phyloP scores from a whole-genome alignment of 306 rosid genomes.

The Lupinus albus region DNA sequence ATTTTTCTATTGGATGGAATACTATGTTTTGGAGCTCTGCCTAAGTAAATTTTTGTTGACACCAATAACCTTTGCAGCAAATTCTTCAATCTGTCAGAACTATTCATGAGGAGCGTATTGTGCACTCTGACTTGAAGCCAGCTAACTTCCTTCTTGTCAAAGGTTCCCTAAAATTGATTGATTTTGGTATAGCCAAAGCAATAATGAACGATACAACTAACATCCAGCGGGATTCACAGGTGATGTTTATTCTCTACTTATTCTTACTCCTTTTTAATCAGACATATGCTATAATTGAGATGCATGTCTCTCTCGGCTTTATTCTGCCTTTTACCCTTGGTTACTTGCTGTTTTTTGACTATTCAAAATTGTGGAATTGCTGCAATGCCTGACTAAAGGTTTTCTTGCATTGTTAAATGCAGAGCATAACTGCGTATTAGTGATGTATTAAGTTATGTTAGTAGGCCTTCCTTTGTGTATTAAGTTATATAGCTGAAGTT shows the following conservation, averaged over 20 bases:
- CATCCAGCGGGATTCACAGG: constrained; percentile 97
- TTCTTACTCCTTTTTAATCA: neutral
- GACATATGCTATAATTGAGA: neutral
- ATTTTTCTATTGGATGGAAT: constrained; percentile 5
- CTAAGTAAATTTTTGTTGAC: constrained; percentile 22
- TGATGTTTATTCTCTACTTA: constrained; percentile 37
- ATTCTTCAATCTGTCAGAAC: constrained; percentile 90
- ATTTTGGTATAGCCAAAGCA: constrained; percentile 97
- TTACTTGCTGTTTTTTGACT: neutral
- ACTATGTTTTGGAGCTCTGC: neutral
- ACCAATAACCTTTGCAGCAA: constrained; percentile 59
- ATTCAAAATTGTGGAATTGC: neutral
- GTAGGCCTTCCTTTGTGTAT: too few relatives aligned
- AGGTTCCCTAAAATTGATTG: constrained; percentile 91
- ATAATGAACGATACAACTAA: constrained; percentile 94
- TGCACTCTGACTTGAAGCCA: constrained; percentile 97
- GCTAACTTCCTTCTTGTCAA: constrained; percentile 93
- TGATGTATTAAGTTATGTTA: neutral
- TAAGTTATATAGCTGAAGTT: too few relatives aligned
- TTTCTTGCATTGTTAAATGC: constrained; percentile 13
- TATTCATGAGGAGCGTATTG: constrained; percentile 91
- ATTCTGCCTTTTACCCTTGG: neutral
- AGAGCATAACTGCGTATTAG: neutral
- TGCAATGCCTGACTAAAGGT: neutral
- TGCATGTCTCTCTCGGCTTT: constrained; percentile 1